Base-by-base conservation (phyloP, 352 stramenopile genomes). In the Phytophthora crassamura region DNA sequence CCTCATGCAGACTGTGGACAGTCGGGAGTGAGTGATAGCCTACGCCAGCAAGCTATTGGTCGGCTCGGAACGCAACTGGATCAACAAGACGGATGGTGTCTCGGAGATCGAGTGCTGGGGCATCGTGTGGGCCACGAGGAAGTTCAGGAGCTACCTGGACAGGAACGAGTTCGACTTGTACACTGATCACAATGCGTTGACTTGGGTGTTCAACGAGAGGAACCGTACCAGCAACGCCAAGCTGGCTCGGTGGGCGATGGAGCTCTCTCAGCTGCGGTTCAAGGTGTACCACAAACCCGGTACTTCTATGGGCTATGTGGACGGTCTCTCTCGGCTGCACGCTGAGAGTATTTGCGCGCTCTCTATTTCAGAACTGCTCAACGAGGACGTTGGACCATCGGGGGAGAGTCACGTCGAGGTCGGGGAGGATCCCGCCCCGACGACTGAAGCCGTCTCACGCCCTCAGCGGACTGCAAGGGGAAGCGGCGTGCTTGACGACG, bases 191-290 rank as follows among this genome's bases (percentile, higher is more conserved):
- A 46, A 46, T 1, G 39, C 39, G n/a, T 3, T 46, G 5, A 46
- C 39, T 0, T 46, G 39, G 39, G 39, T 46, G 0, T 46, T 46
- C 39, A 46, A 18, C n/a, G 15, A n/a, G 14, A 18, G 1, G 1
- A 46, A 46, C 39, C 14, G 39, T 16, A 46, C 39, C 14, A 46
- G n/a, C 7, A 46, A 46, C 39, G 39, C 39, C 5, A 46, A 46
- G 7, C 15, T 46, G 7, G 39, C 39, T 1, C 39, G 39, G 0
- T 46, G 39, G 39, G 39, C 39, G 3, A 32, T 32, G 28, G 28
- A 32, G 6, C 28, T 32, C 0, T 32, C 28, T 8, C 28, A 32
- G 6, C 8, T 7, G 6, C 5, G 5, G 28, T 32, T 32, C 6
- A 32, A 32, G 6, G 28, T 32, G 28, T 32, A 32, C 28, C 28